phyloP scores from a whole-genome alignment of 140 eudicot species.

The Stevia rebaudiana region DNA sequence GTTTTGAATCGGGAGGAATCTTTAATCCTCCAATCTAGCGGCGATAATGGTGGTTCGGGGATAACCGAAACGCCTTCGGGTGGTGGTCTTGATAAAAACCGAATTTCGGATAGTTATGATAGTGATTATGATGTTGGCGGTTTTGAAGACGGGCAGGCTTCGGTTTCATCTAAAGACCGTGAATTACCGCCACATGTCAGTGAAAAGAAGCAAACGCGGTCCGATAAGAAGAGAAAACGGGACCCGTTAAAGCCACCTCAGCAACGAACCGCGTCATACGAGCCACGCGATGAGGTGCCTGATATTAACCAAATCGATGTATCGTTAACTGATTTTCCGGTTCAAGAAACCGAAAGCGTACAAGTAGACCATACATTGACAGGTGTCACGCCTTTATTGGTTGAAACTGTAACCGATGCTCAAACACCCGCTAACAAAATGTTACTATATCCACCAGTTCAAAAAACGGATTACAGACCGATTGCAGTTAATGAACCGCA shows the following conservation, averaged over 20 bases:
- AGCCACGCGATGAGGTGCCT: conserved; percentile 22
- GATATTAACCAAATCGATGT: conserved; percentile 31
- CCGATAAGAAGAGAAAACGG: conserved; percentile 19
- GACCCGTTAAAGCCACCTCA: conserved; percentile 24
- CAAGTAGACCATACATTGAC: conserved; percentile 22
- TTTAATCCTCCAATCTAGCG: conserved; percentile 39
- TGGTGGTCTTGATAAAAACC: conserved; percentile 35
- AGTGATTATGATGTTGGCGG: conserved; percentile 78
- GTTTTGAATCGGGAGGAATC: conserved; percentile 60
- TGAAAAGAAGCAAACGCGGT: conserved; percentile 18
- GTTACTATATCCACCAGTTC: conserved; percentile 25
- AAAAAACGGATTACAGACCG: conserved; percentile 28
- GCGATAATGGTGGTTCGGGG: conserved; percentile 50
- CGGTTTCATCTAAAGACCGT: conserved; percentile 48
- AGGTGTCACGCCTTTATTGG: conserved; percentile 25
- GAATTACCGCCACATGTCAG: conserved; percentile 2
- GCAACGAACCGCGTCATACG: conserved; percentile 11
- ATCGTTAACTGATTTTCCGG: conserved; percentile 18
- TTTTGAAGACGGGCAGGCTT: conserved; percentile 38
- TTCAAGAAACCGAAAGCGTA: conserved; percentile 27
- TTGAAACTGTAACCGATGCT: conserved; percentile 12
- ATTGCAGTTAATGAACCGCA: conserved; percentile 15
- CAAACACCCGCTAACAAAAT: conserved; percentile 21
- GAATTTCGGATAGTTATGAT: conserved; percentile 40
- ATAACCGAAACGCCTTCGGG: conserved; percentile 42